Evolutionary conservation across 371 early-diverging fungal genomes (phyloP).

Genomic region (Rhizopus delemar): DNA sequence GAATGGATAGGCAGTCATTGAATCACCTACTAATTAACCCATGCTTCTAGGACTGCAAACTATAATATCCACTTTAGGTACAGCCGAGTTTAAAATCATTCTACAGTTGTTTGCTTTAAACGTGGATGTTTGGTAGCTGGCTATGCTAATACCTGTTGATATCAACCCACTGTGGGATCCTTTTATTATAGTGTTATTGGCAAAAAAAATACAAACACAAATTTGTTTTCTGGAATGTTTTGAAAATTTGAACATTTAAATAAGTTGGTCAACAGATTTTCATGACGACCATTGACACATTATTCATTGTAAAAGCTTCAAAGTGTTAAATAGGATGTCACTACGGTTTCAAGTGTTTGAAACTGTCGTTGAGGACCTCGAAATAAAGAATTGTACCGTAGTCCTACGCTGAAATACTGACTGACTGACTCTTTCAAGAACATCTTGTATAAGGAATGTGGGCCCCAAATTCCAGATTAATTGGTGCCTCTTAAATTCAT

Average conservation of each 20-base stretch:
- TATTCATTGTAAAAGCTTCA: conserved; percentile 40
- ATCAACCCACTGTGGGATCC: conserved; percentile 44
- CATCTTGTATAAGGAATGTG: conserved; percentile 61
- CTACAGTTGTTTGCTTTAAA: conserved; percentile 26
- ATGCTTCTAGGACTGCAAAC: conserved; percentile 43
- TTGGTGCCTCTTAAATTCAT: conserved; percentile 14
- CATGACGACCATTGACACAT: conserved; percentile 22
- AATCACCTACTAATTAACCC: conserved; percentile 57
- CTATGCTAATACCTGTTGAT: conserved; percentile 40
- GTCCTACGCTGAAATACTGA: conserved; percentile 64
- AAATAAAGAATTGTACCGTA: conserved; percentile 65
- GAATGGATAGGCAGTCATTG: conserved; percentile 58
- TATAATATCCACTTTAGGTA: conserved; percentile 59
- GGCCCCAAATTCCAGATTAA: conserved; percentile 73
- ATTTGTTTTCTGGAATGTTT: conserved; percentile 60
- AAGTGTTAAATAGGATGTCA: conserved; percentile 54
- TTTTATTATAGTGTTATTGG: conserved; percentile 55
- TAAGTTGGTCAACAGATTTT: conserved; percentile 52
- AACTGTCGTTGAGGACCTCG: conserved; percentile 69
- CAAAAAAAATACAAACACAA: conserved; percentile 67
- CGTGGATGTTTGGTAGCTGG: conserved; percentile 24
- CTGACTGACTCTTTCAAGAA: conserved; percentile 62
- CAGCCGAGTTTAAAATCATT: conserved; percentile 60
- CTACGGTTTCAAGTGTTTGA: conserved; percentile 67
- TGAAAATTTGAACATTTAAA: conserved; percentile 55